Base-by-base conservation (phyloP, 2,329 filamentous ascomycete genomes). In the Elsinoe arachidis region DNA sequence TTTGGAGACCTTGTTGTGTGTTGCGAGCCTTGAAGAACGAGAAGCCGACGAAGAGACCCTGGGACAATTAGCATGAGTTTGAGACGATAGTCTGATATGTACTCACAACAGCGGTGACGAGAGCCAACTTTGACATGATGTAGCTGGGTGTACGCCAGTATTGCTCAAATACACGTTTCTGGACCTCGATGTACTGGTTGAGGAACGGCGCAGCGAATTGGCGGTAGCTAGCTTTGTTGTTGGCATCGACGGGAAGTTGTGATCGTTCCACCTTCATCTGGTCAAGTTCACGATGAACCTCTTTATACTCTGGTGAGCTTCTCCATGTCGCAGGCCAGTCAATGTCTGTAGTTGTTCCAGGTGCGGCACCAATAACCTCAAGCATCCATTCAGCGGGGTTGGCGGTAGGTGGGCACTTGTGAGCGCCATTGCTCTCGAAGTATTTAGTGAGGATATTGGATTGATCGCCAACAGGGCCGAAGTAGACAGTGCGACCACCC, bases 91-190 rank as follows among this genome's bases (percentile, higher is more conserved):
- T 33, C 3, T 34, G n/a, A 30, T 9, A 52, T 52, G n/a, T n/a
- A 52, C 47, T 52, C 34, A 52, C 51, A 15, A 79, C 78, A 14
- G 84, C 72, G 21, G 80, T 73, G 67, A 85, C 89, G 15, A 95
- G 83, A 1, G 79, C 75, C 0, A 78, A 69, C 77, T 95, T 95
- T 65, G 87, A 85, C 75, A 92, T 95, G 70, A 96, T 91, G 75
- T 95, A 95, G 4, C 84, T 80, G 0, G 90, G 90, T 0, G 85
- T 91, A 60, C 90, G 87, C 90, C 90, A 95, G 79, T 93, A 95
- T 70, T 95, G 90, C 68, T 91, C 82, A 76, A 93, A 93, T 23
- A 93, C 86, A 66, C 90, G 88, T 62, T 80, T 70, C 15, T 82
- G 79, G 58, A 89, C 87, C 66, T 85, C 78, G 57, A 72, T 74